Evolutionary conservation across 2,329 filamentous ascomycete species (phyloP).

Genomic region (Macrophomina tecta): DNA sequence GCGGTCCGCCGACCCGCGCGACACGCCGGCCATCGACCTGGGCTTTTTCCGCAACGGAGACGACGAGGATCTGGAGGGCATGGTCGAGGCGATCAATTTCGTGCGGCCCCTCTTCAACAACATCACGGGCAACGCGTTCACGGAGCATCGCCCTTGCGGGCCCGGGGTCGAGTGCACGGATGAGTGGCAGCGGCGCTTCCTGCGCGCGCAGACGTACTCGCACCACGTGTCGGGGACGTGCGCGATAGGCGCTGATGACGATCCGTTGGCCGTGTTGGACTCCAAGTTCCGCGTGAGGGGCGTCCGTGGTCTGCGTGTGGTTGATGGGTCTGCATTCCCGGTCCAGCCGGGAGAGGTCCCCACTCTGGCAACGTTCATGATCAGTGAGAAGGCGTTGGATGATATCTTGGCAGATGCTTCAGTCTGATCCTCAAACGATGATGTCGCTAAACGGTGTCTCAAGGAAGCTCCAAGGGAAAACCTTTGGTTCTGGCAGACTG

Average conservation of each 20-base stretch:
- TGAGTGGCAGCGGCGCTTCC: conserved; percentile 46
- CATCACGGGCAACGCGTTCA: conserved; percentile 38
- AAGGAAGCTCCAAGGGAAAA: no score
- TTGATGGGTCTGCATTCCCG: conserved; percentile 64
- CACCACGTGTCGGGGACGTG: conserved; percentile 64
- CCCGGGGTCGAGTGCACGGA: conserved; percentile 46
- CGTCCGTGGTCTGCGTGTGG: conserved; percentile 62
- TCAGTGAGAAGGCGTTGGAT: conserved; percentile 67
- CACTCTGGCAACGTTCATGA: conserved; percentile 60
- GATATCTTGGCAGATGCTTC: conserved; percentile 31
- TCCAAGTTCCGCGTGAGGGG: conserved; percentile 63
- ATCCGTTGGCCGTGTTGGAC: conserved; percentile 63
- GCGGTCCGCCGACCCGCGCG: conserved; percentile 65
- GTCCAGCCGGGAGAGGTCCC: conserved; percentile 62
- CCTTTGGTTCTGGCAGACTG: no score
- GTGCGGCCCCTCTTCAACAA: conserved; percentile 49
- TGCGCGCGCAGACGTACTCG: conserved; percentile 41
- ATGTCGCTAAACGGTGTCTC: no score
- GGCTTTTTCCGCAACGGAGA: conserved; percentile 51
- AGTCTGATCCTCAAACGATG: background rate
- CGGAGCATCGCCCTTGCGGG: conserved; percentile 33
- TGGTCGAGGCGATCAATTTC: conserved; percentile 63
- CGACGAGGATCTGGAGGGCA: conserved; percentile 58
- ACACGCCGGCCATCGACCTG: conserved; percentile 63
- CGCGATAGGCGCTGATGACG: conserved; percentile 60